Evolutionary conservation across 192 early-diverging fungal genomes (phyloP).

Genomic region (Gamsiella multidivaricata): DNA sequence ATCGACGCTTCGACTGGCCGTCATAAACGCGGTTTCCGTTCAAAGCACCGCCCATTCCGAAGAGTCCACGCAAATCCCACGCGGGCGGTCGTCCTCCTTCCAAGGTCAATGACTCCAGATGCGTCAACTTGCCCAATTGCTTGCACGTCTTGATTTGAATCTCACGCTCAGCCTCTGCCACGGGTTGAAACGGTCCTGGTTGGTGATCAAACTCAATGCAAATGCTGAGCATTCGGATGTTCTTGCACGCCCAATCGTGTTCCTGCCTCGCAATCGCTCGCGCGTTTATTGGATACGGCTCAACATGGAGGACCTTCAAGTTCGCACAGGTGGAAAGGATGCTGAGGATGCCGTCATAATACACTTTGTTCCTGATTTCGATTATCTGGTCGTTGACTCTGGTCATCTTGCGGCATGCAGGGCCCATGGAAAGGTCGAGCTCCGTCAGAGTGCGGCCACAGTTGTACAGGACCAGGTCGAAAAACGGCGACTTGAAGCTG

Average conservation of each 20-base stretch:
- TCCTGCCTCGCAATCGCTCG: background rate
- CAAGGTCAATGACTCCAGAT: constrained; percentile 2
- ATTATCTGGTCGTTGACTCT: background rate
- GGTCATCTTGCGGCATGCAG: background rate
- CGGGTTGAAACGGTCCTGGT: background rate
- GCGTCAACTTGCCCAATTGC: constrained; percentile 2
- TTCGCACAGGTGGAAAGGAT: constrained; percentile 6
- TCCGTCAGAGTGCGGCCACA: constrained; percentile 14
- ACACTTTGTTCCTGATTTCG: background rate
- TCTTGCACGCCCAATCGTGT: constrained; percentile 1
- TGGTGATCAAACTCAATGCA: constrained; percentile 26
- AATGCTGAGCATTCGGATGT: background rate
- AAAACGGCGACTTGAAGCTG: constrained; percentile 3
- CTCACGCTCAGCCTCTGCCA: background rate
- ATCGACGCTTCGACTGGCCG: background rate
- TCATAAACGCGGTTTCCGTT: background rate
- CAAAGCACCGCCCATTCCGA: background rate
- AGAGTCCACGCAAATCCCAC: background rate
- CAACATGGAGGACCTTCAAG: constrained; percentile 14
- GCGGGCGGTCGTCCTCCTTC: background rate
- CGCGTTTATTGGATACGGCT: constrained; percentile 20
- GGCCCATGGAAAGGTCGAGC: constrained; percentile 12
- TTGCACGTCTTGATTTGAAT: constrained; percentile 14
- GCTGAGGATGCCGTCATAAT: constrained; percentile 10
- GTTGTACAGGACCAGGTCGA: background rate